phyloP scores from a whole-genome alignment of 2,329 filamentous ascomycete species.

The Colletotrichum echinochloae region DNA sequence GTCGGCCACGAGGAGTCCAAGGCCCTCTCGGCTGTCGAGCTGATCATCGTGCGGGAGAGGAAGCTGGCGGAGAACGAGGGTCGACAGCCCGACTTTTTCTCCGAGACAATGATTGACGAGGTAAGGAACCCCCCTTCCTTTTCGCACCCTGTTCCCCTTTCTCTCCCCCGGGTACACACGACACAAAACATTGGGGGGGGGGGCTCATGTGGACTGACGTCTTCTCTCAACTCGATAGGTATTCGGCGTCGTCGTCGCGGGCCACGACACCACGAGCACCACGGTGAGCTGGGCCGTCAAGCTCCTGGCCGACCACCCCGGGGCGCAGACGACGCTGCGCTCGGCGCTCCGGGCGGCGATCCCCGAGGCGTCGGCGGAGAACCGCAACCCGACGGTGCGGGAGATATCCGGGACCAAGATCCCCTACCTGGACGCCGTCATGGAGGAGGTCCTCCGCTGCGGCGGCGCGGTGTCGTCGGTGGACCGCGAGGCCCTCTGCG shows the following conservation, averaged over 20 bases:
- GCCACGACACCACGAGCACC: slow-evolving; percentile 48
- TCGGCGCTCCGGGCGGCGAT: slow-evolving; percentile 12
- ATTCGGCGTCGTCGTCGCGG: slow-evolving; percentile 48
- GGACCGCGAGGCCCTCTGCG: slow-evolving; percentile 46
- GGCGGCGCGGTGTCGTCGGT: slow-evolving; percentile 48
- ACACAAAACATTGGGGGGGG: no score
- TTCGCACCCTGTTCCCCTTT: no score
- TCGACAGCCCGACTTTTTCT: slow-evolving; percentile 33
- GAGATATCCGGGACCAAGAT: slow-evolving; percentile 47
- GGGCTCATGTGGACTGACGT: neutral
- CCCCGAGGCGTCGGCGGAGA: slow-evolving; percentile 39
- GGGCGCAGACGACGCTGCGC: slow-evolving; percentile 21
- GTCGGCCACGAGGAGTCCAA: slow-evolving; percentile 28
- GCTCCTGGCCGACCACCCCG: slow-evolving; percentile 30
- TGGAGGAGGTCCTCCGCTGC: slow-evolving; percentile 53
- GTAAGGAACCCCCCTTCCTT: neutral
- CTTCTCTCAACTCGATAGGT: slow-evolving; percentile 29
- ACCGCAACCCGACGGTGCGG: slow-evolving; percentile 46
- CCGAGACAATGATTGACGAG: slow-evolving; percentile 29
- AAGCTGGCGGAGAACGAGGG: slow-evolving; percentile 37
- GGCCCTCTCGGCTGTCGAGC: slow-evolving; percentile 33
- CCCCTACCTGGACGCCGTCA: slow-evolving; percentile 53
- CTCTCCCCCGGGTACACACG: no score
- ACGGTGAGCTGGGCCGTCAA: slow-evolving; percentile 48
- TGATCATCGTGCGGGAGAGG: slow-evolving; percentile 35